Percentiles rank a stretch among this genome's conserved stretches.
These are phyloP conservation scores for Podila minutissima DNA, from an alignment of 192 early-diverging fungal genomes.

Conservation along the genomic window DNA sequence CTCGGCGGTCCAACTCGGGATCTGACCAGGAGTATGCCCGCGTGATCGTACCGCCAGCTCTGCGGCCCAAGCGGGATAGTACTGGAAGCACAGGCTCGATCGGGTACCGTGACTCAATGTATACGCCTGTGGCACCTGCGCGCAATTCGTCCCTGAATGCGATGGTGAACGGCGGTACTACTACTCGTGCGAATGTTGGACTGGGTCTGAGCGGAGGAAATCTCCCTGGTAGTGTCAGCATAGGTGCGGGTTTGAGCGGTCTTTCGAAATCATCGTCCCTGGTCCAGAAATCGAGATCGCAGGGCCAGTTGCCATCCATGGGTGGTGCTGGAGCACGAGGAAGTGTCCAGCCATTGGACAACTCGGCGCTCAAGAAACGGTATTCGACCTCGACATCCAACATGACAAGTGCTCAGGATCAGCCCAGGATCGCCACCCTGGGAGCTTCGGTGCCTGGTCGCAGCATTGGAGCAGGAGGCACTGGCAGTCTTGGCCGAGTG, in stretches of 20 bases:
- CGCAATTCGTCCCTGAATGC: conserved; percentile 9
- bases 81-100: background rate
- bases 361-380: background rate
- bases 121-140: background rate
- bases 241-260: background rate
- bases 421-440: background rate
- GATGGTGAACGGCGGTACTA: background rate
- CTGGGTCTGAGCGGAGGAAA: background rate
- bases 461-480: background rate
- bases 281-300: background rate
- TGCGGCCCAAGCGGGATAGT: conserved; percentile 6
- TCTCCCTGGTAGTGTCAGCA: background rate
- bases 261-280: background rate
- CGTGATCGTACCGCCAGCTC: conserved; percentile 2
- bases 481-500: background rate
- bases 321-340: background rate
- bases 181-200: background rate
- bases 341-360: background rate
- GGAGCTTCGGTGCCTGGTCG: background rate
- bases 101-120: background rate
- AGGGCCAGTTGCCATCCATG: background rate
- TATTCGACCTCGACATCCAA: background rate
- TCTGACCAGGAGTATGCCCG: conserved; percentile 6
- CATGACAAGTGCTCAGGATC: background rate
- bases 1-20: background rate